These are phyloP conservation scores for Millerozyma acaciae DNA, from an alignment of 805 yeast species.

Conservation along the genomic window DNA sequence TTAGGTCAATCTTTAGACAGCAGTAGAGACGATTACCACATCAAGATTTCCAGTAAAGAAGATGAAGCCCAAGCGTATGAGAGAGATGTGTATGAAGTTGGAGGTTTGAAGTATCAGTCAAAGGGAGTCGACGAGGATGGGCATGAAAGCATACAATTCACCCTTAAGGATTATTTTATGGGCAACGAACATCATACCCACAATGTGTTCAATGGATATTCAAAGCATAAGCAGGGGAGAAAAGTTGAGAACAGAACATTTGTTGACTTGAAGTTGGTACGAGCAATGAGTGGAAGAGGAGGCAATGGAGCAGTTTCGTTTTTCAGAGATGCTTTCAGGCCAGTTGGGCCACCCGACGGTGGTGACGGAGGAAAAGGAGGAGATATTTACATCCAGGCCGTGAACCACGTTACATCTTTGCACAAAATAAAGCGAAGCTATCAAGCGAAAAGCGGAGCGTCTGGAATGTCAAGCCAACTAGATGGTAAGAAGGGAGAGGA, in stretches of 20 bases:
- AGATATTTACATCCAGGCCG: constrained; percentile 75
- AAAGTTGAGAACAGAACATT: constrained; percentile 36
- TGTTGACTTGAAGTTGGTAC: constrained; percentile 64
- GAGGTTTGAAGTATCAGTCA: constrained; percentile 13
- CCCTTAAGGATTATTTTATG: constrained; percentile 35
- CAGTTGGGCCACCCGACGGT: constrained; percentile 97
- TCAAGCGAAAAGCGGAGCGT: constrained; percentile 65
- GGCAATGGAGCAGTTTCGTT: constrained; percentile 89
- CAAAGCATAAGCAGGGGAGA: constrained; percentile 26
- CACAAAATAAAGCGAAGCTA: constrained; percentile 67
- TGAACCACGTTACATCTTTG: constrained; percentile 64
- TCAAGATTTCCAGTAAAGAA: too few species aligned
- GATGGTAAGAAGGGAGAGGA: constrained; percentile 87
- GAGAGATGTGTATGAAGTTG: too few species aligned
- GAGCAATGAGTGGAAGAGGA: constrained; percentile 73
- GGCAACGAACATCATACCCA: constrained; percentile 40
- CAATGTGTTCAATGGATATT: constrained; percentile 33
- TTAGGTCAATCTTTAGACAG: too few species aligned
- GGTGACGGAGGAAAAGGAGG: constrained; percentile 99
- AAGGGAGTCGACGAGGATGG: constrained; percentile 18
- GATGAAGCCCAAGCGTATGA: too few species aligned
- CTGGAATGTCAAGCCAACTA: constrained; percentile 72
- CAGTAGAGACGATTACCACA: too few species aligned
- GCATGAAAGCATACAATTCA: constrained; percentile 12
- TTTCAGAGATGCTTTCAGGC: constrained; percentile 76